These are phyloP conservation scores for Jacaranda copaia DNA, from an alignment of 257 asterid species.

Conservation along the genomic window DNA sequence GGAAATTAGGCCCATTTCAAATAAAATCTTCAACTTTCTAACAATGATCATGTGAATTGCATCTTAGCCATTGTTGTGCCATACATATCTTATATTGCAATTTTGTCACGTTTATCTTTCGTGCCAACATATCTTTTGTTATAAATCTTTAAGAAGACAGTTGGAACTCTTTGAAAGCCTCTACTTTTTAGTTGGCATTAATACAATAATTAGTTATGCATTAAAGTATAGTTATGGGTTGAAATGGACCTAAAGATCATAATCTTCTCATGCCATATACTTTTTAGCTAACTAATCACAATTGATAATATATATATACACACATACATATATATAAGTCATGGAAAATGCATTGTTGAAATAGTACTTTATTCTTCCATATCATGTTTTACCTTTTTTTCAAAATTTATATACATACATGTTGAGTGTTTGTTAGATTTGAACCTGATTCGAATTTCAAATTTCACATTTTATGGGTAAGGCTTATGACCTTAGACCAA, in stretches of 20 bases:
- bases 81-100: neutral
- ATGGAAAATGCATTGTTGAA: too few relatives aligned
- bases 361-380: too few relatives aligned
- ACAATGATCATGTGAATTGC: neutral
- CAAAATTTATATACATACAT: too few relatives aligned
- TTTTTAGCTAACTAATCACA: neutral
- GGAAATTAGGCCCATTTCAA: neutral
- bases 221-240: neutral
- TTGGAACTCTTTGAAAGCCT: neutral
- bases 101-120: neutral
- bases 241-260: slow-evolving; percentile 22
- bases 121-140: neutral
- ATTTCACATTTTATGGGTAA: too few relatives aligned
- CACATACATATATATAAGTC: too few relatives aligned
- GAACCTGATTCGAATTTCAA: too few relatives aligned
- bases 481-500: too few relatives aligned
- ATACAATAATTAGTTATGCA: neutral
- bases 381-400: too few relatives aligned
- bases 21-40: neutral
- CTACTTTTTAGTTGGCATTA: neutral
- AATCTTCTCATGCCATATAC: neutral
- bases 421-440: too few relatives aligned
- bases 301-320: too few relatives aligned
- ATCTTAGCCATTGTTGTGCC: neutral
- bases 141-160: neutral